Base-by-base conservation (phyloP, 768 basidiomycete genomes). In the Tricholoma sp. region DNA sequence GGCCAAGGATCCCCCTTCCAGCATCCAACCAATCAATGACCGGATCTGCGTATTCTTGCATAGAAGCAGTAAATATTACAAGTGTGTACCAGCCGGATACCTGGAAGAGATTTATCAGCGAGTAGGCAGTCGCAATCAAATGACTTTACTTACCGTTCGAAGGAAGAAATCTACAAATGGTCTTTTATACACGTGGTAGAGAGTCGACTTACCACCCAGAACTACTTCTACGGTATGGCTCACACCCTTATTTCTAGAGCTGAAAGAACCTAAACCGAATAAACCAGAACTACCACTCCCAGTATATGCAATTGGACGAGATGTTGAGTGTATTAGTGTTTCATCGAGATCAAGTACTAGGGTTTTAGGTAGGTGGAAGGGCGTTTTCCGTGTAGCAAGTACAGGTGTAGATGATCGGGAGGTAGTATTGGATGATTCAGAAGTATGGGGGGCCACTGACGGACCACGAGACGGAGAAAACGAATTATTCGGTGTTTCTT, bases 1-100 rank as follows among this genome's bases (percentile, higher is more conserved):
- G 88, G 2, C 80, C 83, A 34, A 99, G 82, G 56, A 98, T 91
- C 15, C 94, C 95, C 45, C 93, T 83, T 3, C 94, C 93, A 54
- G 88, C 93, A 68, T 99, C 97, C 53, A 99, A 76, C 97, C 97
- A 99, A 73, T 99, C 97, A 62, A 99, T 99, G 29, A 99, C 95
- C 0, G 97, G 97, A 76, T 99, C 97, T 59, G 97, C 97, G 70
- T 99, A 99, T 72, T 99, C 97, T 66, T 94, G 90, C 91, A 99
- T 93, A 8, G 96, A 98, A 6, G 97, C 97, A 32, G 97, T 99
- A 73, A 96, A 99, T 60, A 99, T 94, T 53, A 99, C 94, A 57
- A 99, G 82, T 1, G 95, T 98, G 73, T 99, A 99, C 97, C 97
- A 99, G 24, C 87, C 80, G 31, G 97, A 95, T 39, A 98, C 96